phyloP scores from a whole-genome alignment of 306 rosid genomes.

The Castanea mollissima region DNA sequence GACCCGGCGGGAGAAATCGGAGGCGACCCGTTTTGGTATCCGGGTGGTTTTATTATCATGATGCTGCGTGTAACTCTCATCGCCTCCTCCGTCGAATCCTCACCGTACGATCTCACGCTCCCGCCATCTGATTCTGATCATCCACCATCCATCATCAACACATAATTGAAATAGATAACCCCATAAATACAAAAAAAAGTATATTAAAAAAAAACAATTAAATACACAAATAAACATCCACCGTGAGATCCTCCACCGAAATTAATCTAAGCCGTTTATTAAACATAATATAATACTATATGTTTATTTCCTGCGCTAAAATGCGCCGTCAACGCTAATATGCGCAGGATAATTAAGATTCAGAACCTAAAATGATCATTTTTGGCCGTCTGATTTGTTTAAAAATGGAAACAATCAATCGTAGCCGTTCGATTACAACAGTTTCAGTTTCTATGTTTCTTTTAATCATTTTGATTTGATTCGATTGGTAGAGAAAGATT shows the following conservation, averaged over 20 bases:
- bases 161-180: no score
- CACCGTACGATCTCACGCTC: constrained; percentile 47
- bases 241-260: background rate
- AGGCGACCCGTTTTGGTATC: constrained; percentile 65
- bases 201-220: background rate
- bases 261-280: no score
- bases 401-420: background rate
- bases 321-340: background rate
- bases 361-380: background rate
- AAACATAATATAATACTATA: no score
- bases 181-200: no score
- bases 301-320: background rate
- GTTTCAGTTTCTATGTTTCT: no score
- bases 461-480: no score
- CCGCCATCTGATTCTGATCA: constrained; percentile 54
- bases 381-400: no score
- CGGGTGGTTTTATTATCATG: constrained; percentile 80
- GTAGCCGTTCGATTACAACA: background rate
- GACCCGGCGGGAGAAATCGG: constrained; percentile 81
- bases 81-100: constrained; percentile 41
- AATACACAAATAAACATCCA: background rate
- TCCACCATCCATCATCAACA: background rate
- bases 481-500: background rate
- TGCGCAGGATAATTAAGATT: background rate
- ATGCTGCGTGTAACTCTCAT: constrained; percentile 70